Conservation (phyloP, 495 filamentous ascomycete genomes). For the Tuber magnatum region DNA sequence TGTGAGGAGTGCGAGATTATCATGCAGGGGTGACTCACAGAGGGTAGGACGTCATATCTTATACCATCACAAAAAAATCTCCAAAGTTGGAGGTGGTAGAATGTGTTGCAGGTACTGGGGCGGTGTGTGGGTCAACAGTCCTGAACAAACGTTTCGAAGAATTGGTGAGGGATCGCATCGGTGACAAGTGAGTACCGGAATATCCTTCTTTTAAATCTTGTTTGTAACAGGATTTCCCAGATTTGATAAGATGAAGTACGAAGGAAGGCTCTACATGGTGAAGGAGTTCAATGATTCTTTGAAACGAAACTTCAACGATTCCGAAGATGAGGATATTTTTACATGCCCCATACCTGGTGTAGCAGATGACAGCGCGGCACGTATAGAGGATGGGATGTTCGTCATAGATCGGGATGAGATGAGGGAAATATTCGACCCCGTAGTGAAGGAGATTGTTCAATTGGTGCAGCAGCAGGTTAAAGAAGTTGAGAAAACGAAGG, state of each 20-base stretch:
- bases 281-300: constrained; percentile 57
- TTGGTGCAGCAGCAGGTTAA: constrained; percentile 57
- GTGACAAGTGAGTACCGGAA: no score
- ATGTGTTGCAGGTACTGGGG: background rate
- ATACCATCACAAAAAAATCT: constrained; percentile 54
- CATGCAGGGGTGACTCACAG: constrained; percentile 7
- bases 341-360: constrained; percentile 62
- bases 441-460: constrained; percentile 56
- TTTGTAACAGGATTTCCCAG: background rate
- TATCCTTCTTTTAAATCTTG: background rate
- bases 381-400: constrained; percentile 57
- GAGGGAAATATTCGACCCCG: constrained; percentile 59
- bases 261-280: constrained; percentile 64
- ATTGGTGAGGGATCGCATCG: no score
- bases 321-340: constrained; percentile 63
- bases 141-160: no score
- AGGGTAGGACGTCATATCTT: constrained; percentile 51
- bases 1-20: background rate
- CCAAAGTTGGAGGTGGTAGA: constrained; percentile 38
- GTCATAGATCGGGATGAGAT: constrained; percentile 54
- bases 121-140: no score
- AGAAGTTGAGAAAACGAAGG: constrained; percentile 41
- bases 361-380: constrained; percentile 55
- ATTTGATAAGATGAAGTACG: constrained; percentile 50
- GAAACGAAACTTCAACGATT: constrained; percentile 63